phyloP scores from a whole-genome alignment of 768 basidiomycete genomes.

The Ramaria sp. region DNA sequence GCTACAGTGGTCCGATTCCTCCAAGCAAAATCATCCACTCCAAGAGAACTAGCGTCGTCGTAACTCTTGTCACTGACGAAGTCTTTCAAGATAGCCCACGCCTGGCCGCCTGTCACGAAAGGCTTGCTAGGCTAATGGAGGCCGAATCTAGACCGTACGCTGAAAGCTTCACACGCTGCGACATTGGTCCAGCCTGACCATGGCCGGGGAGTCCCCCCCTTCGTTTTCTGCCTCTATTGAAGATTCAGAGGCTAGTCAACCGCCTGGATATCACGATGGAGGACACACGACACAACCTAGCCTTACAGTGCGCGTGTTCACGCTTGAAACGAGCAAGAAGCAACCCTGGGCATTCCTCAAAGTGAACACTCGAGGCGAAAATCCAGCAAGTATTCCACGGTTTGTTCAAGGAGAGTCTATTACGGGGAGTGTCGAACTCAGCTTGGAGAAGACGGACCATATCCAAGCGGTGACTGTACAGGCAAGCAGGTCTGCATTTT shows the following conservation, averaged over 20 bases:
- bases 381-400: conserved; percentile 28
- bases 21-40: too few species aligned
- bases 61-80: too few species aligned
- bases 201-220: neutral
- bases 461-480: conserved; percentile 37
- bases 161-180: neutral
- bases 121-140: neutral
- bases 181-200: neutral
- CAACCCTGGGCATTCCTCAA: conserved; percentile 37
- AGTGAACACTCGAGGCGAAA: conserved; percentile 32
- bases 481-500: conserved; percentile 21
- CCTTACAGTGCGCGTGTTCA: conserved; percentile 25
- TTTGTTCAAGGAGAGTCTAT: conserved; percentile 40
- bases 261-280: neutral
- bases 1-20: too few species aligned
- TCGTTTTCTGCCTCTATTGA: neutral
- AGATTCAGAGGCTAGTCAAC: neutral
- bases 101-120: too few species aligned
- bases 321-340: conserved; percentile 32
- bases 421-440: conserved; percentile 38
- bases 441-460: conserved; percentile 37
- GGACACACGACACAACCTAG: neutral
- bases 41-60: too few species aligned
- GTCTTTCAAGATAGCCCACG: too few species aligned
- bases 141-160: neutral